These are phyloP conservation scores for Diaporthe ampelina DNA, from an alignment of 2,329 filamentous ascomycete species.

Conservation along the genomic window DNA sequence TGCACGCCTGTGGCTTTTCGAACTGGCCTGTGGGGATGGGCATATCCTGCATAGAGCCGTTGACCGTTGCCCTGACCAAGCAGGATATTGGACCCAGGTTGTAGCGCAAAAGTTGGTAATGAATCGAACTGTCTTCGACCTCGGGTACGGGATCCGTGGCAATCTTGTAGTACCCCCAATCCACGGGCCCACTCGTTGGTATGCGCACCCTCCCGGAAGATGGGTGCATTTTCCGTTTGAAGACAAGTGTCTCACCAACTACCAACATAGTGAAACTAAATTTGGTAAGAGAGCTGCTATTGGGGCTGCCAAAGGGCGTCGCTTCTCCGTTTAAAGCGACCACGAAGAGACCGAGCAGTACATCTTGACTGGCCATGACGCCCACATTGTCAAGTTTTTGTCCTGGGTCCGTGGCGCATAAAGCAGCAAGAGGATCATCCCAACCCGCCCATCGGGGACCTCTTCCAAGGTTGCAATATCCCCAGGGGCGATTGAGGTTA, in stretches of 20 bases:
- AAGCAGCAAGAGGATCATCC: background rate
- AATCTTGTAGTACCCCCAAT: background rate
- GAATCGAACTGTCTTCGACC: background rate
- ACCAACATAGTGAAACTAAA: background rate
- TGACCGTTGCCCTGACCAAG: background rate
- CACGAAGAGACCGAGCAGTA: background rate
- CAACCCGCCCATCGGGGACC: accelerated
- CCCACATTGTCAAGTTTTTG: background rate
- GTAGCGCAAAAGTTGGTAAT: background rate
- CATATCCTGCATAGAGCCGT: background rate
- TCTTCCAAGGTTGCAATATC: too few relatives aligned
- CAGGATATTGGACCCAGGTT: background rate
- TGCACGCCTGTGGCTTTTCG: too few relatives aligned
- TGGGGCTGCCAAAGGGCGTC: background rate
- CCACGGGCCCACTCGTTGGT: too few relatives aligned
- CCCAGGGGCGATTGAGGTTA: accelerated
- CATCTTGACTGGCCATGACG: background rate
- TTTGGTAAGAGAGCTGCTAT: too few relatives aligned
- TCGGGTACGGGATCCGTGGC: background rate
- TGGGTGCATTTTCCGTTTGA: background rate
- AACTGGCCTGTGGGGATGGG: background rate
- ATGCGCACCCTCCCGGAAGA: too few relatives aligned
- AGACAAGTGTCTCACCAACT: background rate
- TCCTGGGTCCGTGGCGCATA: background rate
- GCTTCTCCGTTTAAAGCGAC: accelerated